Evolutionary conservation across 2,329 filamentous ascomycete species (phyloP).

Genomic region (Fusarium nygamai): DNA sequence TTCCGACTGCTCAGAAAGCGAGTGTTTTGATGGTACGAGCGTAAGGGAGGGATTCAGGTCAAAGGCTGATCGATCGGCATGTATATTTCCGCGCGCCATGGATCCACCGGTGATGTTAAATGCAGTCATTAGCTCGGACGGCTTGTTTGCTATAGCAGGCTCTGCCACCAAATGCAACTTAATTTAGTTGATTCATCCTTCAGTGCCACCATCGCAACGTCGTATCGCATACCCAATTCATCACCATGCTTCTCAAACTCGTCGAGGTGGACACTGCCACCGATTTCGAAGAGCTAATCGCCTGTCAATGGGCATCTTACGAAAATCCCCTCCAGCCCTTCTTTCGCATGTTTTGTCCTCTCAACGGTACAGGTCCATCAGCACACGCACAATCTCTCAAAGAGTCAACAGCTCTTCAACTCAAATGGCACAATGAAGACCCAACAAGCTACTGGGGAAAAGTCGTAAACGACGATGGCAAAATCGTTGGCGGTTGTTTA

Average conservation of each 20-base stretch:
- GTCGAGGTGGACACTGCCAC: constrained; percentile 20
- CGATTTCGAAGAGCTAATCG: constrained; percentile 35
- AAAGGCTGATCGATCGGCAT: no score
- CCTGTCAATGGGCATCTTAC: constrained; percentile 31
- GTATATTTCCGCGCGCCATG: no score
- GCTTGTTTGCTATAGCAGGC: background rate
- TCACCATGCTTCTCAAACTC: constrained; percentile 28
- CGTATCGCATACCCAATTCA: background rate
- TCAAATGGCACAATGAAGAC: constrained; percentile 28
- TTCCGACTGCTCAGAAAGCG: background rate
- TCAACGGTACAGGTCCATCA: constrained; percentile 10
- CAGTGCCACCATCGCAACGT: background rate
- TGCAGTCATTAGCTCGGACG: no score
- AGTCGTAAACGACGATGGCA: constrained; percentile 25
- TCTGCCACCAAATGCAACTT: background rate
- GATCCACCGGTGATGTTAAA: no score
- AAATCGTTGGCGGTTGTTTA: constrained; percentile 34
- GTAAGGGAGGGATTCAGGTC: no score
- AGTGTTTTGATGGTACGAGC: background rate
- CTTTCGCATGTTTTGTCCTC: constrained; percentile 37
- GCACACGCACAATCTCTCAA: constrained; percentile 17
- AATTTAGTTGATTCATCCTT: background rate
- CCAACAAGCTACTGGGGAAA: constrained; percentile 31
- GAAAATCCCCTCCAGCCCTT: constrained; percentile 28
- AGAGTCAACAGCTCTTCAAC: background rate